phyloP scores from a whole-genome alignment of 1,284 basidiomycete species.

The Pulchroboletus neoregius region DNA sequence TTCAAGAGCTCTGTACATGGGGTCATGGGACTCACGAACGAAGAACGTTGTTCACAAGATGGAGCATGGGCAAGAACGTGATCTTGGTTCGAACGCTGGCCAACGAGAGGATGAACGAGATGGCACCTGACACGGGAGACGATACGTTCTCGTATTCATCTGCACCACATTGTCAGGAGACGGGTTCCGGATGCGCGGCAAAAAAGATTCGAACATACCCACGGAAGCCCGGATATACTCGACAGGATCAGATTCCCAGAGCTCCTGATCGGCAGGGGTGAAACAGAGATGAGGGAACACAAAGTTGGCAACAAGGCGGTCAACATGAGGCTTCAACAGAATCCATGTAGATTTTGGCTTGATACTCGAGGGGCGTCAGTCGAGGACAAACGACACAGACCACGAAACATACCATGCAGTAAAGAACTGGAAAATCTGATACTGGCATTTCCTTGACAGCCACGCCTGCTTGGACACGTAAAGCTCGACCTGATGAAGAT shows the following conservation, averaged over 20 bases:
- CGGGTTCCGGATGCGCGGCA: background rate
- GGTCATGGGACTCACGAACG: constrained; percentile 47
- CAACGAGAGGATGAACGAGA: constrained; percentile 73
- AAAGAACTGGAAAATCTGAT: constrained; percentile 78
- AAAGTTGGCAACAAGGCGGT: constrained; percentile 69
- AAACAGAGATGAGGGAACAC: constrained; percentile 86
- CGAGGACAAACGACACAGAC: background rate
- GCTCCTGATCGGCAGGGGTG: constrained; percentile 57
- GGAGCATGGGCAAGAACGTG: constrained; percentile 73
- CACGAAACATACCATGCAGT: constrained; percentile 67
- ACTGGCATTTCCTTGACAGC: constrained; percentile 78
- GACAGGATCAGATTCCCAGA: constrained; percentile 76
- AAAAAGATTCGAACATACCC: constrained; percentile 43
- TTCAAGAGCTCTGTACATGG: background rate
- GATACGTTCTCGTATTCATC: constrained; percentile 79
- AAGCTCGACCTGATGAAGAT: constrained; percentile 71
- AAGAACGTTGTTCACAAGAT: constrained; percentile 70
- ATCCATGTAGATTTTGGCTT: constrained; percentile 87
- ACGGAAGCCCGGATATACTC: constrained; percentile 73
- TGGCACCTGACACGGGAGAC: constrained; percentile 72
- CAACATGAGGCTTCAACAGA: constrained; percentile 77
- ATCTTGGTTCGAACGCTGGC: constrained; percentile 74
- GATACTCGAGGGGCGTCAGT: constrained; percentile 49
- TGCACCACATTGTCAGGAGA: constrained; percentile 25
- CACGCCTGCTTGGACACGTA: constrained; percentile 69